Percentiles rank a stretch among this genome's conserved stretches.
These are phyloP conservation scores for Calocera viscosa DNA, from an alignment of 768 basidiomycete genomes.

Conservation along the genomic window DNA sequence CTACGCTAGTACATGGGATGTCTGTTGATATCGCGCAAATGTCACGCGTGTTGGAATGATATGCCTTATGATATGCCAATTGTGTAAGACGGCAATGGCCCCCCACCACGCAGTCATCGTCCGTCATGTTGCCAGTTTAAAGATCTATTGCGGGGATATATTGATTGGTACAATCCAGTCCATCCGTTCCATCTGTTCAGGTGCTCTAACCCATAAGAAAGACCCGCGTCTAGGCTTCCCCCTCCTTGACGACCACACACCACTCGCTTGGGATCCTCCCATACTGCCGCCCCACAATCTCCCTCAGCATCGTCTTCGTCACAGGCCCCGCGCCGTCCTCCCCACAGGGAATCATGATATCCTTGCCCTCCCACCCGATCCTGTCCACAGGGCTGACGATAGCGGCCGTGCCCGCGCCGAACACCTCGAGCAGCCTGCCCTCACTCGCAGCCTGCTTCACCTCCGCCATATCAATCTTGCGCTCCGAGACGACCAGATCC, in stretches of 20 bases:
- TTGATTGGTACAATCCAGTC: too few relatives aligned
- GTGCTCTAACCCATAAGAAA: background rate
- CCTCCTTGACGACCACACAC: constrained; percentile 22
- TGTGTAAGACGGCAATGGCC: too few relatives aligned
- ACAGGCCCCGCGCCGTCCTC: constrained; percentile 24
- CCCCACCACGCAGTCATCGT: too few relatives aligned
- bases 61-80: background rate
- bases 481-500: constrained; percentile 14
- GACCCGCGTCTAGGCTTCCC: background rate
- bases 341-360: constrained; percentile 26
- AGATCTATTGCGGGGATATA: too few relatives aligned
- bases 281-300: constrained; percentile 26
- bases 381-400: constrained; percentile 14
- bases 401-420: constrained; percentile 26
- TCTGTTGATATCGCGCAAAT: background rate
- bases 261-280: constrained; percentile 27
- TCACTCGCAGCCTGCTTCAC: constrained; percentile 11
- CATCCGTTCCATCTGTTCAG: too few relatives aligned
- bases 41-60: background rate
- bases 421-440: constrained; percentile 14
- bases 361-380: constrained; percentile 28
- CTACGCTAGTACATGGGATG: background rate
- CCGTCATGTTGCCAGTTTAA: too few relatives aligned
- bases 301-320: constrained; percentile 24
- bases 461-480: constrained; percentile 14